These are phyloP conservation scores for Rhytidiadelphus loreus DNA, from an alignment of 225 moss, liverwort and hornwort genomes.

Conservation along the genomic window DNA sequence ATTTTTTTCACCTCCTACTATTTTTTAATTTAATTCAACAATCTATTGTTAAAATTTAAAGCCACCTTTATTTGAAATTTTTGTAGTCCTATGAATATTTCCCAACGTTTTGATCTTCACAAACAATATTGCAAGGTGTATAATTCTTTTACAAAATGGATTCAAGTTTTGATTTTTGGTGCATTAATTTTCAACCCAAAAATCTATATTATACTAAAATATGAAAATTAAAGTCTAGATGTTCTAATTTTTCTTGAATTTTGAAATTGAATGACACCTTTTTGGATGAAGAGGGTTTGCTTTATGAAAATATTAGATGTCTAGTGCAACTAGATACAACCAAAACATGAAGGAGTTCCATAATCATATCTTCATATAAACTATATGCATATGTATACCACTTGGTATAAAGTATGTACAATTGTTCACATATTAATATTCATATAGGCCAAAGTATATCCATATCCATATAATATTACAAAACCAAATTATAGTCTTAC, in stretches of 20 bases:
- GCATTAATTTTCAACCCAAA: background rate
- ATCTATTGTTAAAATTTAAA: background rate
- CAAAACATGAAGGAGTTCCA: too few relatives aligned
- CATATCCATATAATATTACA: too few relatives aligned
- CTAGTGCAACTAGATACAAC: too few relatives aligned
- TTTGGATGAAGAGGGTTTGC: background rate
- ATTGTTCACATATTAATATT: background rate
- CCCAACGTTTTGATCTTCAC: background rate
- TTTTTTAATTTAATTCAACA: background rate
- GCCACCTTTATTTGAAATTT: background rate
- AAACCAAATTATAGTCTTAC: too few relatives aligned
- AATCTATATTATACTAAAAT: background rate
- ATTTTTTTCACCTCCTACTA: background rate
- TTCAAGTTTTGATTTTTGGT: background rate
- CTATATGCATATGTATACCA: too few relatives aligned
- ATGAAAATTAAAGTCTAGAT: background rate
- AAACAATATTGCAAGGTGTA: background rate
- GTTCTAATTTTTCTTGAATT: background rate
- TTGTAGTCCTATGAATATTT: background rate
- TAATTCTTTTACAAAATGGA: background rate
- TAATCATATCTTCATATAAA: too few relatives aligned
- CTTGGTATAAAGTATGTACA: too few relatives aligned
- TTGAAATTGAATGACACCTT: background rate
- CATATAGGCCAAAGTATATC: background rate
- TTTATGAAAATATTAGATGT: background rate